Conservation (phyloP, 2,329 filamentous ascomycete species). For the Diaporthe humulicola region DNA sequence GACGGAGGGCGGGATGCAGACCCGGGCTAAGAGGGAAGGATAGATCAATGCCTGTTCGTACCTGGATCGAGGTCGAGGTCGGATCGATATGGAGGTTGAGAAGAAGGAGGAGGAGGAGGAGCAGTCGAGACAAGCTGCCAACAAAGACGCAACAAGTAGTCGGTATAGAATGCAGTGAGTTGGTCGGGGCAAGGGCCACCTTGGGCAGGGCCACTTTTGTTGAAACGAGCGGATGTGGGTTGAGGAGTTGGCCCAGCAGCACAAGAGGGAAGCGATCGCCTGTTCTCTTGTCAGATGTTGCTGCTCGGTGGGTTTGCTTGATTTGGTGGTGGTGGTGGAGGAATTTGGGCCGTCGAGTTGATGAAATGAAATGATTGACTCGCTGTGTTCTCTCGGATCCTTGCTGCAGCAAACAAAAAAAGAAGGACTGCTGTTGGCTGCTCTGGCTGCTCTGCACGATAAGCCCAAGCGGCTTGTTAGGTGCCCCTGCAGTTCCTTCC, state of each 20-base stretch:
- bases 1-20: background rate
- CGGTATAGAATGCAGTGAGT: background rate
- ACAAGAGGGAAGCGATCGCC: slow-evolving; percentile 12
- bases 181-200: background rate
- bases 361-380: background rate
- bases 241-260: slow-evolving; percentile 4
- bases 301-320: background rate
- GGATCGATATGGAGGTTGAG: background rate
- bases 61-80: background rate
- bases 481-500: background rate
- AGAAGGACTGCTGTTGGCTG: background rate
- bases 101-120: background rate
- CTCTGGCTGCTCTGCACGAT: no score
- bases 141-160: background rate
- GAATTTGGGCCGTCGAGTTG: background rate
- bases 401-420: no score
- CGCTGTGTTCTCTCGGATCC: background rate
- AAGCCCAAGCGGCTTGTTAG: background rate
- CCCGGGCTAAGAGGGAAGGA: background rate
- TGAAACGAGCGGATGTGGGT: slow-evolving; percentile 18
- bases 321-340: background rate
- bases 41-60: background rate
- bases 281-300: background rate
- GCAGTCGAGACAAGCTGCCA: background rate
- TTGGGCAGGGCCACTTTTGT: slow-evolving; percentile 18